Evolutionary conservation across 306 rosid species (phyloP), one percentile per base, ranked within the genome.

Genomic region (Bauhinia variegata): DNA sequence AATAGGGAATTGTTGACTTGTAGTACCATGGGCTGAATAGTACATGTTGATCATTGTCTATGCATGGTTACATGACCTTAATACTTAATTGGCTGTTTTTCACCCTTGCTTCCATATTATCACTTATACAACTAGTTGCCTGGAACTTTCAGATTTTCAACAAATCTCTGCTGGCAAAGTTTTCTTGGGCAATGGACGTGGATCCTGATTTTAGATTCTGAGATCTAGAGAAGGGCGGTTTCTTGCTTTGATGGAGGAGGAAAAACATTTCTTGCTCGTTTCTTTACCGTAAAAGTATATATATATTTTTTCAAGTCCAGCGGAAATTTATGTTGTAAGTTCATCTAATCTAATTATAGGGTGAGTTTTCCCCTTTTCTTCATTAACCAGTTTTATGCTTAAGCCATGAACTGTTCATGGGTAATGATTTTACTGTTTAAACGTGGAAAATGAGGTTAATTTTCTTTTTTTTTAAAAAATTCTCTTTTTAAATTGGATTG

Each of bases 161-260:
- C 82, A 93, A 93, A 75, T 83, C 97, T 68, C 88, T 86, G 70
- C 81, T 93, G 75, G 96, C 91, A 8, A 93, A 93, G 64, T 93
- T 93, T 75, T 60, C 83, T 51, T 93, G 98, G 98, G 81, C 98
- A 67, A 93, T 93, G 98, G 95, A 86, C 44, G 98, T 93, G 50
- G 96, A 89, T 69, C 97, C 96, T 2, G 97, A 83, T 51, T 93
- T 89, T 84, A 89, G 96, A 88, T 93, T 93, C 91, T 93, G 87
- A 92, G 67, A 70, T 56, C 50, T 55, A 41, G 34, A 48, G 53
- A 19, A 14, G 54, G 37, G 37, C 51, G 80, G 74, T 65, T 68
- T 44, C 61, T 43, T 66, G 77, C 30, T 43, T 43, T 14, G 16
- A 49, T 16, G 60, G 11, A 54, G 65, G 75, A 61, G 51, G 28